phyloP scores from a whole-genome alignment of 805 yeast genomes.

The Pichia deserticola region DNA sequence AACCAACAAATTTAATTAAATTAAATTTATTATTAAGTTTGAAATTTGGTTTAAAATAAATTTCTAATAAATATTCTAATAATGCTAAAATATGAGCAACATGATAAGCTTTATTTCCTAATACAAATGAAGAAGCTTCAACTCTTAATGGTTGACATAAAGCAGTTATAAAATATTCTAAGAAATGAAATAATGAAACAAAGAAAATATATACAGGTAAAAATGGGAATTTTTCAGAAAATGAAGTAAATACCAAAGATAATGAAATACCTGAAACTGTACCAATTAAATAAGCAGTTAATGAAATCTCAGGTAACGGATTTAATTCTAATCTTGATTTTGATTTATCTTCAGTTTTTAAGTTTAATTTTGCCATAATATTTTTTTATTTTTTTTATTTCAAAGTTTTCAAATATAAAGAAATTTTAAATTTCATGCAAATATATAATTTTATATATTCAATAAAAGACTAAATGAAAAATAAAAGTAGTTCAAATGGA shows the following conservation, averaged over 20 bases:
- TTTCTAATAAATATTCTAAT: slow-evolving; percentile 41
- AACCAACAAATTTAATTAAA: slow-evolving; percentile 35
- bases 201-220: slow-evolving; percentile 40
- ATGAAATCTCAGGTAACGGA: slow-evolving; percentile 35
- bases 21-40: slow-evolving; percentile 17
- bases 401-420: too few relatives aligned
- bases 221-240: slow-evolving; percentile 24
- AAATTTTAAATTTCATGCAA: too few relatives aligned
- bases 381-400: too few relatives aligned
- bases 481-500: too few relatives aligned
- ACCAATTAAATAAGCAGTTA: slow-evolving; percentile 41
- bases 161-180: slow-evolving; percentile 80
- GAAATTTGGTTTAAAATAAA: slow-evolving; percentile 32
- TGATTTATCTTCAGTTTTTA: not conserved
- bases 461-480: too few relatives aligned
- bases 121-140: slow-evolving; percentile 60
- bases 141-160: slow-evolving; percentile 59
- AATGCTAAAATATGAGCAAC: slow-evolving; percentile 51
- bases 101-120: slow-evolving; percentile 52
- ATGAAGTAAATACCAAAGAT: slow-evolving; percentile 20
- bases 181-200: slow-evolving; percentile 61
- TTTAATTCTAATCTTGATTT: slow-evolving; percentile 18
- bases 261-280: slow-evolving; percentile 33
- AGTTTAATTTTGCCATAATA: too few relatives aligned
- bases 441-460: too few relatives aligned